A percentile compares a stretch with the other conserved stretches of the same genome.
phyloP scores from a whole-genome alignment of 108 stramenopile genomes.

The Epipyxis sp. region DNA sequence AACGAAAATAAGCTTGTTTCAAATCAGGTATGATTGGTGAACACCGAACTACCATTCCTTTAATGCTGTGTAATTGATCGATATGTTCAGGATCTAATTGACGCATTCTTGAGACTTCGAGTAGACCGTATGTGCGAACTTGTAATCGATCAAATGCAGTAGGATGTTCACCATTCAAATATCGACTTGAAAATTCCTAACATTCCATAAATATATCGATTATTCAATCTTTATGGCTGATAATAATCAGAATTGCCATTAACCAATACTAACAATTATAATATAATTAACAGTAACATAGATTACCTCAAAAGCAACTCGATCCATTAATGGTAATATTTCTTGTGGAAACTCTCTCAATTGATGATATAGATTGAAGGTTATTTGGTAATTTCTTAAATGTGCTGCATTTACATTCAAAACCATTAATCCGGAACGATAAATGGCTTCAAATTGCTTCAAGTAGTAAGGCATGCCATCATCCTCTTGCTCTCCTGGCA shows the following conservation, averaged over 20 bases:
- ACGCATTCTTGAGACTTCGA: conserved; percentile 72
- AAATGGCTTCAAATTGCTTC: too few species aligned
- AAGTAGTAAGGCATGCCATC: too few species aligned
- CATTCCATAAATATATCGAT: conserved; percentile 43
- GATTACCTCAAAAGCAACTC: conserved; percentile 67
- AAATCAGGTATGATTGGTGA: conserved; percentile 94
- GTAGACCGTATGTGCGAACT: conserved; percentile 87
- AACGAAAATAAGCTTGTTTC: conserved; percentile 88
- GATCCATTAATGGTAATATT: conserved; percentile 90
- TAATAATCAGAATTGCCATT: too few species aligned
- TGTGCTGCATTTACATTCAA: too few species aligned
- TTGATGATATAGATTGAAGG: conserved; percentile 90
- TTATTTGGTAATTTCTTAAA: too few species aligned
- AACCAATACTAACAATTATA: too few species aligned
- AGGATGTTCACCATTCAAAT: too few species aligned
- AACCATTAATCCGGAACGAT: too few species aligned
- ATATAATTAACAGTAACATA: too few species aligned
- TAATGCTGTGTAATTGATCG: conserved; percentile 78
- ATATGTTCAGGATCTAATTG: conserved; percentile 86
- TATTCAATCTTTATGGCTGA: conserved; percentile 53
- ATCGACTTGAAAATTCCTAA: neutral
- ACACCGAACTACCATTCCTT: conserved; percentile 91
- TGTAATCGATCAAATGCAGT: too few species aligned
- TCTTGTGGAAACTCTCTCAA: conserved; percentile 87
- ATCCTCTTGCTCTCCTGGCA: too few species aligned